Evolutionary conservation across 2,329 filamentous ascomycete species (phyloP).

Genomic region (Pseudocercospora ulei): DNA sequence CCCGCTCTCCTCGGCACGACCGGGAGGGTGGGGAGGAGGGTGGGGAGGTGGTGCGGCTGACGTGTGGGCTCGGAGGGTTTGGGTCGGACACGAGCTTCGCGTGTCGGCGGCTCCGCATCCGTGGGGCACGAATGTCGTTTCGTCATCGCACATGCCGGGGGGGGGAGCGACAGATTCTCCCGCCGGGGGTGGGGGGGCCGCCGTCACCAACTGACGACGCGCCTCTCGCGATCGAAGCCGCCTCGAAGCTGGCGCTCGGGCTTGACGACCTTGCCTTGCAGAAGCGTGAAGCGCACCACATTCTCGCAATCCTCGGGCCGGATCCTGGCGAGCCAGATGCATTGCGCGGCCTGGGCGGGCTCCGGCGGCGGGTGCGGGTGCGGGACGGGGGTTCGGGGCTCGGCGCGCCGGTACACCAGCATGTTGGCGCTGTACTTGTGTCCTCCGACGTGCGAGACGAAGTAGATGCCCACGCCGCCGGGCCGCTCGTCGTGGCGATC

Average conservation of each 20-base stretch:
- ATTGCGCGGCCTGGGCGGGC: conserved; percentile 58
- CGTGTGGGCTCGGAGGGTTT: not conserved
- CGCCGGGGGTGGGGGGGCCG: not conserved
- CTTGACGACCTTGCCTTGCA: conserved; percentile 92
- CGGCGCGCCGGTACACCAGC: conserved; percentile 68
- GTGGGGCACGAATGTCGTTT: too few species aligned
- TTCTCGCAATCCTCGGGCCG: conserved; percentile 86
- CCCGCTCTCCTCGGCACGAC: too few species aligned
- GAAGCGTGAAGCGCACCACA: conserved; percentile 73
- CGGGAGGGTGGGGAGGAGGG: conserved; percentile 1
- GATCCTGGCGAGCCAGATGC: conserved; percentile 84
- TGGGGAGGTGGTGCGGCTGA: conserved; percentile 1
- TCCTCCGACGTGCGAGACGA: conserved; percentile 90
- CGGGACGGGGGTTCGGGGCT: conserved; percentile 27
- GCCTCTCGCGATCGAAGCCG: conserved; percentile 75
- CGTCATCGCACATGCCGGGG: not conserved
- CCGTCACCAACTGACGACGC: conserved; percentile 72
- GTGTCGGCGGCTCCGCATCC: too few species aligned
- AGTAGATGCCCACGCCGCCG: conserved; percentile 89
- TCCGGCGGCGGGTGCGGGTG: conserved; percentile 28
- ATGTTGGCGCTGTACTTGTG: conserved; percentile 96
- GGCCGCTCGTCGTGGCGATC: conserved; percentile 81
- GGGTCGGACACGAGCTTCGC: not conserved
- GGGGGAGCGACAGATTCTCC: not conserved
- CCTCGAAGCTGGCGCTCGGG: conserved; percentile 74